Evolutionary conservation across 768 basidiomycete genomes (phyloP).

Genomic region (Megacollybia marginata): DNA sequence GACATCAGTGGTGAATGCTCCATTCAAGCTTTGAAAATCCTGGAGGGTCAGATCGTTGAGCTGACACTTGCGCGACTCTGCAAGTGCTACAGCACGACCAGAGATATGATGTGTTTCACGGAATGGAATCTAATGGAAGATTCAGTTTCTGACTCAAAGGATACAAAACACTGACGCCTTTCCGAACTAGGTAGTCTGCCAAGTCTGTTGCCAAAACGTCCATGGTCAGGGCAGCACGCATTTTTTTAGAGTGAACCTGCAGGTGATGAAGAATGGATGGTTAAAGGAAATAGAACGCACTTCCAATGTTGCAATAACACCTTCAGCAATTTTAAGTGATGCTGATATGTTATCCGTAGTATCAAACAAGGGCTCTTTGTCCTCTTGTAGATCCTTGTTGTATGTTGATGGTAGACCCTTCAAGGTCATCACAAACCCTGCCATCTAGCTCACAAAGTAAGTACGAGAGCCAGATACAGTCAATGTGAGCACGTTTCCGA

Average conservation of each 20-base stretch:
- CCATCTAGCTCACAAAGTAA: slow-evolving; percentile 53
- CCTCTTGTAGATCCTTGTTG: slow-evolving; percentile 98
- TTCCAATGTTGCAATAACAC: slow-evolving; percentile 86
- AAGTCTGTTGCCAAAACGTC: slow-evolving; percentile 98
- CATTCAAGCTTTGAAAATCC: slow-evolving; percentile 72
- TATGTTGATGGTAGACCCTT: slow-evolving; percentile 98
- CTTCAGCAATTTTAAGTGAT: slow-evolving; percentile 88
- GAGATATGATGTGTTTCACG: slow-evolving; percentile 98
- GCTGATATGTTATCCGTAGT: slow-evolving; percentile 84
- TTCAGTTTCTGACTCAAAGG: not conserved
- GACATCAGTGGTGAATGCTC: slow-evolving; percentile 78
- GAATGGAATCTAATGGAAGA: slow-evolving; percentile 74
- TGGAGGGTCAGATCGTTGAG: slow-evolving; percentile 73
- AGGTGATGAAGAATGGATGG: not conserved
- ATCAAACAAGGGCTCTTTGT: slow-evolving; percentile 97
- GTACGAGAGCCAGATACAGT: not conserved
- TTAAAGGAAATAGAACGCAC: slow-evolving; percentile 33
- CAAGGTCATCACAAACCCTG: slow-evolving; percentile 94
- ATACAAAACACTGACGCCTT: slow-evolving; percentile 63
- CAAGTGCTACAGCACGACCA: slow-evolving; percentile 91
- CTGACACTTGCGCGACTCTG: slow-evolving; percentile 75
- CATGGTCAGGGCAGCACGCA: slow-evolving; percentile 88
- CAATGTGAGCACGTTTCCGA: slow-evolving; percentile 64
- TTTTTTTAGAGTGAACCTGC: slow-evolving; percentile 85
- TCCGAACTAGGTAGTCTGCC: slow-evolving; percentile 97